Evolutionary conservation across 148 eudicot species (phyloP).

Genomic region (Cornus florida): DNA sequence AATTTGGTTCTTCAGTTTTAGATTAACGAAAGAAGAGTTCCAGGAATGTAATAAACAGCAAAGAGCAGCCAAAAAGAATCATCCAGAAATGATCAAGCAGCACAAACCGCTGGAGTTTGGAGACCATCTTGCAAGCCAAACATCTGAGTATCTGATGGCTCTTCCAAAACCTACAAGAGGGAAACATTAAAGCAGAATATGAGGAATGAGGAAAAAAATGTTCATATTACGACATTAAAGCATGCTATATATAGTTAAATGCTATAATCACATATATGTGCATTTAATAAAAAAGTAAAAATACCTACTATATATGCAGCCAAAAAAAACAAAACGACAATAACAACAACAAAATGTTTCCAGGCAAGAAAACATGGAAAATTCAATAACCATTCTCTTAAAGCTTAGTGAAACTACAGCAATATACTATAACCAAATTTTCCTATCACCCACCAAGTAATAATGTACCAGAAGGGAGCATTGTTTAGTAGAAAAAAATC

Average conservation of each 20-base stretch:
- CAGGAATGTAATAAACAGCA: not conserved
- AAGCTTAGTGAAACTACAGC: not conserved
- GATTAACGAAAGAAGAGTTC: not conserved
- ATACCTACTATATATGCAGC: no score
- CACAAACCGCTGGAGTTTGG: conserved; percentile 80
- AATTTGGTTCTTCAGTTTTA: not conserved
- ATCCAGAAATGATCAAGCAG: not conserved
- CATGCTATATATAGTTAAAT: no score
- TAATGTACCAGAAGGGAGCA: conserved; percentile 1
- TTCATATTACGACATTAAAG: no score
- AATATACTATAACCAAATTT: not conserved
- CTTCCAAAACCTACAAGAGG: conserved; percentile 46
- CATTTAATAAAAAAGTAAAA: no score
- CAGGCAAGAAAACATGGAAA: no score
- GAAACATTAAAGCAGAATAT: not conserved
- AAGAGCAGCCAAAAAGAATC: not conserved
- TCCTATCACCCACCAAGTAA: not conserved
- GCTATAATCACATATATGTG: no score
- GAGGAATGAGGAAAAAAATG: not conserved
- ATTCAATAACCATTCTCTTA: not conserved
- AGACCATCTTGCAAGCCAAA: conserved; percentile 61
- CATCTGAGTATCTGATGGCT: conserved; percentile 50
- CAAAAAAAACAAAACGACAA: no score
- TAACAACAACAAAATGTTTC: no score
- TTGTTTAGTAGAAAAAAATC: not conserved